phyloP scores from a whole-genome alignment of 257 asterid species.

The Solanum pimpinellifolium region DNA sequence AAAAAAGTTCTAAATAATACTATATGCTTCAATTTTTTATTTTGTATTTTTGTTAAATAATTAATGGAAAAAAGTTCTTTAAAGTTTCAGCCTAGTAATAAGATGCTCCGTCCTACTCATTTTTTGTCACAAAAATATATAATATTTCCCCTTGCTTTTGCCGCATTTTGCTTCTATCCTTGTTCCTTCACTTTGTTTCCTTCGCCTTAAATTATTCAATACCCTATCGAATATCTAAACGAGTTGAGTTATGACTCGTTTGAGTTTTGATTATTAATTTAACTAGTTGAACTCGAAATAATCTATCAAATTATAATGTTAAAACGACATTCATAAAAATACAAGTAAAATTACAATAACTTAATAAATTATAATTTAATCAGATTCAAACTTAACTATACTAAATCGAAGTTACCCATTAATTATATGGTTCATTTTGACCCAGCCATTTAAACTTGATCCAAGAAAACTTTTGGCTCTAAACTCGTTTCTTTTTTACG shows the following conservation, averaged over 20 bases:
- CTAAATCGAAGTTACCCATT: no score
- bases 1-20: background rate
- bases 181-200: background rate
- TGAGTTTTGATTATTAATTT: background rate
- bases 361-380: no score
- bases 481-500: no score
- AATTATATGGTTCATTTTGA: background rate
- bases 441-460: background rate
- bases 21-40: background rate
- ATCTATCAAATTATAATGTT: background rate
- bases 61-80: background rate
- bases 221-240: background rate
- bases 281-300: background rate
- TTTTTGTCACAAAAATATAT: background rate
- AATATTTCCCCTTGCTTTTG: constrained; percentile 28
- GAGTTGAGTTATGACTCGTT: background rate
- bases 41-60: background rate
- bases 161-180: constrained; percentile 18
- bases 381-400: background rate
- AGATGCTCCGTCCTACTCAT: constrained; percentile 55
- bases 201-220: background rate
- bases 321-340: background rate
- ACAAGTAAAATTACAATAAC: no score
- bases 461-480: background rate
- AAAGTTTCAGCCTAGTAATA: background rate